Conservation (phyloP, 768 basidiomycete genomes). For the Cyathus striatus region DNA sequence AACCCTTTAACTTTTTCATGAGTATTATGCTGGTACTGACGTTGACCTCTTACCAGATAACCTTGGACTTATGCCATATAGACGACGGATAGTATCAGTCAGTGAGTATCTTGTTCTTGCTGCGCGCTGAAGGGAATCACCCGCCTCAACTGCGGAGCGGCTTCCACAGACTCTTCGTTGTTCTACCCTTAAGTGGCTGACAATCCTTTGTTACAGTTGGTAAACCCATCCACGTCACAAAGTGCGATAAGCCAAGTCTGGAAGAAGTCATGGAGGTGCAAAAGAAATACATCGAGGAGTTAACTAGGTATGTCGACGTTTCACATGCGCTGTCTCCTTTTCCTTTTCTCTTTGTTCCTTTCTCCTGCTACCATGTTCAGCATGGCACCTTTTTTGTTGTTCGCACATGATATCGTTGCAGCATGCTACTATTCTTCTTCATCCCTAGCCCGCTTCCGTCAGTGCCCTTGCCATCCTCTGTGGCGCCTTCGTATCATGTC, state of each 20-base stretch:
- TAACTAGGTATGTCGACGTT: constrained; percentile 76
- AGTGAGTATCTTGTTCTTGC: constrained; percentile 71
- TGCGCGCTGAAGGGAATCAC: constrained; percentile 76
- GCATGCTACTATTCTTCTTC: too few relatives aligned
- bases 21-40: too few relatives aligned
- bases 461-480: too few relatives aligned
- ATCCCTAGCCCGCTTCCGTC: too few relatives aligned
- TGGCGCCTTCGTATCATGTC: too few relatives aligned
- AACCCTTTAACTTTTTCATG: too few relatives aligned
- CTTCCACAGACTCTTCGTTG: constrained; percentile 64
- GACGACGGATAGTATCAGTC: constrained; percentile 92
- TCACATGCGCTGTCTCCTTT: background rate
- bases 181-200: background rate
- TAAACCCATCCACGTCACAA: constrained; percentile 74
- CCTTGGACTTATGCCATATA: constrained; percentile 92
- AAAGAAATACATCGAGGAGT: constrained; percentile 84
- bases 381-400: too few relatives aligned
- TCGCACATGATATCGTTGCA: too few relatives aligned
- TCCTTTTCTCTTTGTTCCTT: too few relatives aligned
- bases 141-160: constrained; percentile 76
- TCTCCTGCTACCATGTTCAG: too few relatives aligned
- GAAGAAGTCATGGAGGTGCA: constrained; percentile 81
- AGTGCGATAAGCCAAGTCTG: constrained; percentile 75
- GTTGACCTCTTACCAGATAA: constrained; percentile 77
- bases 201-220: constrained; percentile 55